A percentile compares a stretch with the other conserved stretches of the same genome.
Conservation (phyloP, 768 basidiomycete genomes). For the Russula ochroleuca region DNA sequence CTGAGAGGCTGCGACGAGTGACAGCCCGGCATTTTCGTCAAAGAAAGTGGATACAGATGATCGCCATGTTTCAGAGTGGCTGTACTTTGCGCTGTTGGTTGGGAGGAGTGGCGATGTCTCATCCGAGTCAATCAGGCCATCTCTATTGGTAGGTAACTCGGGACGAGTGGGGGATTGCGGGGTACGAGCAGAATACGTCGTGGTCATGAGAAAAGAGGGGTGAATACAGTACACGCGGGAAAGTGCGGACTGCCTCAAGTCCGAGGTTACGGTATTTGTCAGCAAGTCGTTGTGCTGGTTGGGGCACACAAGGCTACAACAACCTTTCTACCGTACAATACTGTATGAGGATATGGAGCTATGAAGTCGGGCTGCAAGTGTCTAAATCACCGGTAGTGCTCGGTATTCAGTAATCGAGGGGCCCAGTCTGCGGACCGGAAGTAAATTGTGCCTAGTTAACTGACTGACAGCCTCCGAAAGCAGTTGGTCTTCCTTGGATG, state of each 20-base stretch:
- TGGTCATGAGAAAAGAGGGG: neutral
- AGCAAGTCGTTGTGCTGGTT: neutral
- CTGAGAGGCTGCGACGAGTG: slow-evolving; percentile 54
- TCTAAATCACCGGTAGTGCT: neutral
- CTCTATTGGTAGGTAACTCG: neutral
- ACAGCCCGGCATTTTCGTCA: slow-evolving; percentile 50
- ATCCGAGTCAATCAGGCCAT: neutral
- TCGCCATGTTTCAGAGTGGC: neutral
- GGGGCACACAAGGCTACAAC: neutral
- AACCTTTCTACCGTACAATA: neutral
- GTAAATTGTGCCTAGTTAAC: neutral
- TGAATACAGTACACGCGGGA: neutral
- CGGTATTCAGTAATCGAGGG: neutral
- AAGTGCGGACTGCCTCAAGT: neutral
- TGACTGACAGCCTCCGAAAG: neutral
- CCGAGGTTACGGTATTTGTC: neutral
- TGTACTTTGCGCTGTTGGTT: neutral
- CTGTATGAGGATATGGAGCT: neutral
- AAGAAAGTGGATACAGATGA: slow-evolving; percentile 11
- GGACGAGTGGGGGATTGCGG: neutral
- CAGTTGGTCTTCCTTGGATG: neutral
- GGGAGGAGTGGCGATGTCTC: slow-evolving; percentile 3
- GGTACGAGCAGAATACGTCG: slow-evolving; percentile 32
- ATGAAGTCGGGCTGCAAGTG: neutral
- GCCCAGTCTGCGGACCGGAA: neutral